These are phyloP conservation scores for Sorghum bicolor DNA, from an alignment of 176 grass and related monocot genomes.

Conservation along the genomic window Sorghum_bicolor_NCBIv3 NC_012872.2:63533501-63534000, in stretches of 20 bases:
- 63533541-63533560: constrained; percentile 6
- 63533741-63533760: constrained; percentile 18
- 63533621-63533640: constrained; percentile 28
- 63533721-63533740: constrained; percentile 7
- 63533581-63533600: constrained; percentile 29
- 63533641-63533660: not conserved
- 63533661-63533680: not conserved
- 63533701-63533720: constrained; percentile 7
- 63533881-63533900: not conserved
- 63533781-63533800: constrained; percentile 9
- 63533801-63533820: not conserved
- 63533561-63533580: not conserved
- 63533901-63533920: not conserved
- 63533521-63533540: not conserved
- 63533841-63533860: not conserved
- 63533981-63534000: not conserved
- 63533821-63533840: not conserved
- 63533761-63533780: constrained; percentile 7
- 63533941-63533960: not conserved
- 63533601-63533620: constrained; percentile 28
- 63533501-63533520: not conserved
- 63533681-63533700: constrained; percentile 25
- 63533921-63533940: not conserved
- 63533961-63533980: not conserved
- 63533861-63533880: not conserved